Evolutionary conservation across 164 flowering plant genomes (phyloP).

Genomic region (Berberis thunbergii): DNA sequence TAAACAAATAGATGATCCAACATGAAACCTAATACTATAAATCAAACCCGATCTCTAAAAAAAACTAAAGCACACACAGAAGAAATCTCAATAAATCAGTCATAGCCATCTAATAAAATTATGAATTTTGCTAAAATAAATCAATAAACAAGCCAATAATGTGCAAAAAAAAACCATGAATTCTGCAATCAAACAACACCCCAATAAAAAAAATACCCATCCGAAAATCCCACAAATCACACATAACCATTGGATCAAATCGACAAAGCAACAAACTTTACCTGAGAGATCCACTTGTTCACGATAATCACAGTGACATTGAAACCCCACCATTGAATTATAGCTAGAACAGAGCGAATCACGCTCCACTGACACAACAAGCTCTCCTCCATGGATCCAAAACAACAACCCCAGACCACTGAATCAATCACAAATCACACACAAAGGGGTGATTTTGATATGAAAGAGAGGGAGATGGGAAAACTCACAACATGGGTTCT

Average conservation of each 20-base stretch:
- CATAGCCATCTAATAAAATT: too few relatives aligned
- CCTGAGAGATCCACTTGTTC: conserved; percentile 99
- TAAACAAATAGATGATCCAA: too few relatives aligned
- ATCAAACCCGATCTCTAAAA: too few relatives aligned
- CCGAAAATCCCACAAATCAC: neutral
- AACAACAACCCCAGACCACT: neutral
- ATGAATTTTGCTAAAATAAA: too few relatives aligned
- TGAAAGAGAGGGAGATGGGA: too few relatives aligned
- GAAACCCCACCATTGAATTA: conserved; percentile 95
- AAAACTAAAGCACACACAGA: too few relatives aligned
- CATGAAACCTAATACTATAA: too few relatives aligned
- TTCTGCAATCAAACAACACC: neutral
- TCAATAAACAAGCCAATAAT: too few relatives aligned
- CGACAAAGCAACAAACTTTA: conserved; percentile 7
- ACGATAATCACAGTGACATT: conserved; percentile 94
- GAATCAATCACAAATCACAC: too few relatives aligned
- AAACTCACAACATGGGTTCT: too few relatives aligned
- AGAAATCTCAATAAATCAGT: too few relatives aligned
- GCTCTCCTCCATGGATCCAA: conserved; percentile 63
- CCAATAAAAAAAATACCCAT: neutral
- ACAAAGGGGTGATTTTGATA: too few relatives aligned
- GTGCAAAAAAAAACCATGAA: neutral
- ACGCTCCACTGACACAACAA: conserved; percentile 53
- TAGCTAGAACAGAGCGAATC: conserved; percentile 72
- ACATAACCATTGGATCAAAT: neutral